Evolutionary conservation across 768 basidiomycete species (phyloP), one percentile per base, ranked within the genome.

Genomic region (Filobasidium floriforme): DNA sequence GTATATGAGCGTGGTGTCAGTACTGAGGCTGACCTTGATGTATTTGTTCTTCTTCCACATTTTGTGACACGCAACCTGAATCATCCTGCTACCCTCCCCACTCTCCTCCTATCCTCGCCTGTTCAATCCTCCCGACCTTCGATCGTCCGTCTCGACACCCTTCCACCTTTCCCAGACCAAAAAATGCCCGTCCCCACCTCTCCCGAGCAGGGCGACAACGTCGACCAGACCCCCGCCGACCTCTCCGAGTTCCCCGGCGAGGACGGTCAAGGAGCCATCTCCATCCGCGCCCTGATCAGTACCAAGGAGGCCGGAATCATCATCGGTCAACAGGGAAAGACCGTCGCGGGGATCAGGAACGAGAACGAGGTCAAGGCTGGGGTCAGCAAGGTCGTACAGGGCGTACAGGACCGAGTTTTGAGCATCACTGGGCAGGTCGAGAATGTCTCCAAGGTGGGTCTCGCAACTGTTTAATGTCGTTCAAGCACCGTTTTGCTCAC

Each of bases 261-360:
- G 62, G 82, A 84, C 60, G 71, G 69, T 54, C 83, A 85, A 46
- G 63, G 60, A 63, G 70, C 40, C 41, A 67, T 98, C 72, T 92
- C 90, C 73, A 86, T 98, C 60, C 89, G 94, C 72, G 89, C 93
- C 49, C 88, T 98, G 74, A 93, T 98, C 74, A 90, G 87, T 79
- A 94, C 92, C 71, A 96, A 94, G 82, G 93, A 98, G 79, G 92
- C 91, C 63, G 93, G 93, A 72, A 87, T 97, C 75, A 93, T 96
- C 80, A 97, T 97, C 73, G 92, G 72, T 62, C 96, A 91, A 76
- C 92, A 84, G 61, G 96, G 96, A 66, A 91, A 92, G 83, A 98
- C 97, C 76, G 94, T 99, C 75, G 94, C 94, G 69, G 90, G 93
- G 80, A 85, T 99, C 74, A 85, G 96, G 69, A 90, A 94, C 71